Evolutionary conservation across 768 basidiomycete genomes (phyloP).

Genomic region (Candolleomyces efflorescens): DNA sequence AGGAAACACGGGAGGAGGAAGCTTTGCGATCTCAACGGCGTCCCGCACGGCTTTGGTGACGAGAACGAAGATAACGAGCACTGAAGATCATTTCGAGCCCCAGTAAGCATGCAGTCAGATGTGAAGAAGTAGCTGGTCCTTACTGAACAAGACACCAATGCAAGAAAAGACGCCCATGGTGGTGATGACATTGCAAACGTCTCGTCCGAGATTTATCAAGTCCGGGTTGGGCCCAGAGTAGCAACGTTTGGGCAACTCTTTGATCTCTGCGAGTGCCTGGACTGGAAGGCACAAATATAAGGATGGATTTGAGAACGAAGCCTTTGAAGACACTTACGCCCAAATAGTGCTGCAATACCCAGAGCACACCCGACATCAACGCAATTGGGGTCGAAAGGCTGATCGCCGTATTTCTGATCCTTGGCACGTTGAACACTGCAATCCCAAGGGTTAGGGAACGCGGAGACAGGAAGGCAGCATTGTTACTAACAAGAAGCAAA

Average conservation of each 20-base stretch:
- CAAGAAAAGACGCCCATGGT: slow-evolving; percentile 24
- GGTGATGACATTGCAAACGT: slow-evolving; percentile 21
- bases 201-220: slow-evolving; percentile 19
- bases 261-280: slow-evolving; percentile 20
- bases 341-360: slow-evolving; percentile 23
- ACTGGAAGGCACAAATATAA: slow-evolving; percentile 12
- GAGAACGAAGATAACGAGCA: slow-evolving; percentile 21
- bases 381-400: slow-evolving; percentile 19
- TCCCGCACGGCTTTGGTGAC: slow-evolving; percentile 20
- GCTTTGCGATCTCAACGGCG: slow-evolving; percentile 22
- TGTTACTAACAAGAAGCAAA: slow-evolving; percentile 23
- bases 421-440: slow-evolving; percentile 23
- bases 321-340: slow-evolving; percentile 13
- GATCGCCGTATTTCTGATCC: slow-evolving; percentile 15
- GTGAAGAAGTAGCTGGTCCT: slow-evolving; percentile 2
- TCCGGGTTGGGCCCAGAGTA: slow-evolving; percentile 20
- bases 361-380: slow-evolving; percentile 19
- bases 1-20: slow-evolving; percentile 26
- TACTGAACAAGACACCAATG: slow-evolving; percentile 22
- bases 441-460: background rate
- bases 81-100: slow-evolving; percentile 9
- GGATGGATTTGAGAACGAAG: background rate
- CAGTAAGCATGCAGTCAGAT: background rate
- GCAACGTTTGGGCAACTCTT: slow-evolving; percentile 23
- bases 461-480: background rate